Percentiles rank a stretch among this genome's conserved stretches.
Conservation (phyloP, 805 yeast species). For the Yarrowia sp. region DNA sequence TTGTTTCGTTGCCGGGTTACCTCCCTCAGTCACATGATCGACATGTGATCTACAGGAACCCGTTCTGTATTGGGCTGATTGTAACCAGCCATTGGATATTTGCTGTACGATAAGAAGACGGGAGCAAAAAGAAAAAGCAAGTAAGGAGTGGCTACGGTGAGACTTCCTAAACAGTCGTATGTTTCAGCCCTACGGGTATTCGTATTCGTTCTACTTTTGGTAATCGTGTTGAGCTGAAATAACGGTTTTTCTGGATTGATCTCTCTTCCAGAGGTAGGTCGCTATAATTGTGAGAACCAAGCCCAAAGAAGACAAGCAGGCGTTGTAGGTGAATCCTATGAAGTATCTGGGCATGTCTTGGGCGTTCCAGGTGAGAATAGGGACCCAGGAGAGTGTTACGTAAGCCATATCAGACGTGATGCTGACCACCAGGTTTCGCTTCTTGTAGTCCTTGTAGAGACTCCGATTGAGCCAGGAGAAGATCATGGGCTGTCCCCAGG, state of each 20-base stretch:
- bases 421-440: constrained; percentile 5
- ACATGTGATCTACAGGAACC: constrained; percentile 29
- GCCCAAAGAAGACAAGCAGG: constrained; percentile 18
- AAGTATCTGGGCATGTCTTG: constrained; percentile 14
- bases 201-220: too few relatives aligned
- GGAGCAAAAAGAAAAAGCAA: background rate
- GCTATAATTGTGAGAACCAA: background rate
- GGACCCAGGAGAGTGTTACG: background rate
- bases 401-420: constrained; percentile 9
- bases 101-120: background rate
- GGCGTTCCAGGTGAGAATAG: constrained; percentile 18
- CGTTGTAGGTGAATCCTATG: constrained; percentile 11
- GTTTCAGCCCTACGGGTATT: background rate
- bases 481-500: constrained; percentile 29
- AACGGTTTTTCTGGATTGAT: background rate
- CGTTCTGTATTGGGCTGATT: constrained; percentile 7
- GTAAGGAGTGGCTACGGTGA: background rate
- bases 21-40: background rate
- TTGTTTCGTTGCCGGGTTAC: background rate
- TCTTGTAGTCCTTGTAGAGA: background rate
- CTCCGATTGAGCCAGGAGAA: constrained; percentile 12
- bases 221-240: background rate
- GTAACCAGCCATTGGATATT: background rate
- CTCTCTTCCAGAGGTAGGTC: background rate
- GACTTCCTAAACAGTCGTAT: background rate